Evolutionary conservation across 1,284 basidiomycete genomes (phyloP).

Genomic region (Ustilago tritici): DNA sequence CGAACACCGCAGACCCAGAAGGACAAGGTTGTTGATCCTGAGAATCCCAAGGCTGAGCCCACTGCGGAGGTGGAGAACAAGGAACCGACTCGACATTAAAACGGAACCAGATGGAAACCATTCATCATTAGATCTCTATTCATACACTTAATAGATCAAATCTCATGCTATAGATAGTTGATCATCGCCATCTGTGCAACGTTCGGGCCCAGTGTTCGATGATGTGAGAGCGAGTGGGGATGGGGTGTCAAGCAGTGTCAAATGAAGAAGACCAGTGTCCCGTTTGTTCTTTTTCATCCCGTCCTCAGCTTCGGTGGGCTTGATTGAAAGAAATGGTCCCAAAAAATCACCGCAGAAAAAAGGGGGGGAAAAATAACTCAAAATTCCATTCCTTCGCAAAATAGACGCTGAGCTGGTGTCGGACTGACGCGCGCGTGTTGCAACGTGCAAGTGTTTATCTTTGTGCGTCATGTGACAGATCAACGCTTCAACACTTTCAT

Average conservation of each 20-base stretch:
- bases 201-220: background rate
- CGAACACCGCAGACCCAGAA: constrained; percentile 22
- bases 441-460: background rate
- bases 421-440: background rate
- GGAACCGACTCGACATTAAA: background rate
- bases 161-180: background rate
- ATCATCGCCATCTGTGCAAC: too few relatives aligned
- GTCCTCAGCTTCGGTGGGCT: background rate
- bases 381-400: too few relatives aligned
- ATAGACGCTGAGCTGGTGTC: background rate
- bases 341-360: background rate
- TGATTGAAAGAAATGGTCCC: background rate
- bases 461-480: background rate
- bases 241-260: constrained; percentile 5
- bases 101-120: background rate
- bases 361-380: too few relatives aligned
- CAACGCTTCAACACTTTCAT: background rate
- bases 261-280: background rate
- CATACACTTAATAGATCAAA: background rate
- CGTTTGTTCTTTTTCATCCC: background rate
- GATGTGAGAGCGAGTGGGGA: background rate
- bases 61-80: constrained; percentile 11
- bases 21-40: constrained; percentile 27
- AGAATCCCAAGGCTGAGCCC: constrained; percentile 10
- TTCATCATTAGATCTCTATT: background rate